Percentiles rank a stretch among this genome's conserved stretches.
Conservation (phyloP, 768 basidiomycete genomes). For the Dioszegia aurantiaca region DNA sequence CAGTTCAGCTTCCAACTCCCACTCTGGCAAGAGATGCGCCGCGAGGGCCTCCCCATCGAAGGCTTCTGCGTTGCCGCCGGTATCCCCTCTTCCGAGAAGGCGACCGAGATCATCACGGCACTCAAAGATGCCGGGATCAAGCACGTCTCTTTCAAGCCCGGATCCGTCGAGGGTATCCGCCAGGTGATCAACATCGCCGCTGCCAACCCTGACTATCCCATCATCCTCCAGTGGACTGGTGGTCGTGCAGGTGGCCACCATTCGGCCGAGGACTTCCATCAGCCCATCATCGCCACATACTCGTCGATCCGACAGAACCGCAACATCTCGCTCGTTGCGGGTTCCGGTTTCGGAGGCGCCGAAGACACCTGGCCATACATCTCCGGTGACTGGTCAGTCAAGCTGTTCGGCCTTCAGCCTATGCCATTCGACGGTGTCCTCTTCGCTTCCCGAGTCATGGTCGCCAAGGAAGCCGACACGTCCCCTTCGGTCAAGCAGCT, state of each 20-base stretch:
- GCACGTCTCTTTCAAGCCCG: conserved; percentile 97
- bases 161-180: conserved; percentile 93
- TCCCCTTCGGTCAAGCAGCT: conserved; percentile 91
- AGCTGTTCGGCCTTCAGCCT: conserved; percentile 74
- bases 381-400: conserved; percentile 88
- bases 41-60: conserved; percentile 90
- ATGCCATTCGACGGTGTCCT: conserved; percentile 99
- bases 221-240: conserved; percentile 98
- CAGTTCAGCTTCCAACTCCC: conserved; percentile 97
- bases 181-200: conserved; percentile 95
- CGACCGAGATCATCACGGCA: conserved; percentile 87
- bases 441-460: conserved; percentile 96
- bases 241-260: conserved; percentile 98
- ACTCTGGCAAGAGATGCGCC: conserved; percentile 95
- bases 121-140: conserved; percentile 80
- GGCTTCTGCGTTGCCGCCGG: conserved; percentile 99
- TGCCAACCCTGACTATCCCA: conserved; percentile 89
- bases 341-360: conserved; percentile 92
- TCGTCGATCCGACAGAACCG: conserved; percentile 78
- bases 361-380: conserved; percentile 93
- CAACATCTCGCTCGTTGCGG: conserved; percentile 86
- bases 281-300: conserved; percentile 88
- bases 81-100: conserved; percentile 94
- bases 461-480: conserved; percentile 96
- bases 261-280: conserved; percentile 97